Percentiles rank a stretch among this genome's conserved stretches.
Conservation (phyloP, 495 filamentous ascomycete genomes). For the Geoglossum glabrum region DNA sequence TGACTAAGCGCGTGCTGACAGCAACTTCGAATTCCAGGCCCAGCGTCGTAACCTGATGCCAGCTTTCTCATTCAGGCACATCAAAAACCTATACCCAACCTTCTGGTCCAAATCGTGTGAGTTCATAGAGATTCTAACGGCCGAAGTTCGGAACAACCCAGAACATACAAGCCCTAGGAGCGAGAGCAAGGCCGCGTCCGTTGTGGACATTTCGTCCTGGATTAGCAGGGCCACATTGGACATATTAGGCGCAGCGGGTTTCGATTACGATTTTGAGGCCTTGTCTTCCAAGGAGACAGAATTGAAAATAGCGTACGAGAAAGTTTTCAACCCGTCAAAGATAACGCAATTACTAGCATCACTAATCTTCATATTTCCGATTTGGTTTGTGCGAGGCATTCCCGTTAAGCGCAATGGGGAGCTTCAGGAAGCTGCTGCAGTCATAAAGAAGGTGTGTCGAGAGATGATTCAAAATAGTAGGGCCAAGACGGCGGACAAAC, state of each 20-base stretch:
- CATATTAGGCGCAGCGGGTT: slow-evolving; percentile 65
- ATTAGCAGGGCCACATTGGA: slow-evolving; percentile 55
- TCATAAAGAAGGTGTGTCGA: slow-evolving; percentile 41
- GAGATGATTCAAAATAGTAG: slow-evolving; percentile 51
- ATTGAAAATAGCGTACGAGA: slow-evolving; percentile 46
- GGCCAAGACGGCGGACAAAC: slow-evolving; percentile 32
- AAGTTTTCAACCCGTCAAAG: slow-evolving; percentile 28
- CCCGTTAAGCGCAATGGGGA: slow-evolving; percentile 49
- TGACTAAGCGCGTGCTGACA: no score
- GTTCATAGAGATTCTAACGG: slow-evolving; percentile 10
- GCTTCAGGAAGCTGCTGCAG: slow-evolving; percentile 28
- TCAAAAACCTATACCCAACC: slow-evolving; percentile 67
- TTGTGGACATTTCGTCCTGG: slow-evolving; percentile 49
- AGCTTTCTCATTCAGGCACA: slow-evolving; percentile 66
- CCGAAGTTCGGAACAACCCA: slow-evolving; percentile 22
- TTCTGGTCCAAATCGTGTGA: slow-evolving; percentile 57
- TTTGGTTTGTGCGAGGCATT: slow-evolving; percentile 28
- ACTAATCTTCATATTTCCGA: slow-evolving; percentile 26
- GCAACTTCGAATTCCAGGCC: slow-evolving; percentile 7
- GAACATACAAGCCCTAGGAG: not conserved
- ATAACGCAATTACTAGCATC: slow-evolving; percentile 25
- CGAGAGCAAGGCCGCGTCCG: not conserved
- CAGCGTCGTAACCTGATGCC: slow-evolving; percentile 68
- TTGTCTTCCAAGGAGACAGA: slow-evolving; percentile 41
- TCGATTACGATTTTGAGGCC: slow-evolving; percentile 62